Conservation (phyloP, 345 rosid species). For the Fremontodendron californicum region DNA sequence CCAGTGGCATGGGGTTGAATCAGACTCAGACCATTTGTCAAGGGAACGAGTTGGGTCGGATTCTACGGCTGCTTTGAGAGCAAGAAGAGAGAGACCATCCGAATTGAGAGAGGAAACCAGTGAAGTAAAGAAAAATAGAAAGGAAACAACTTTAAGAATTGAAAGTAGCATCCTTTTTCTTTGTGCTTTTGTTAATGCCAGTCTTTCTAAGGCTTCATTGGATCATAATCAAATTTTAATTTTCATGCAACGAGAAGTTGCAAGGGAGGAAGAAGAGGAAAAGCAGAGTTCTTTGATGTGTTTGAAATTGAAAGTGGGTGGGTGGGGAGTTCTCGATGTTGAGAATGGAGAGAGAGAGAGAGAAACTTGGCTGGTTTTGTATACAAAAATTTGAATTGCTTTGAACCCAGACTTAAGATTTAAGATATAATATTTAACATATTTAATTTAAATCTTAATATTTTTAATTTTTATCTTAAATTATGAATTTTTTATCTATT, state of each 20-base stretch:
- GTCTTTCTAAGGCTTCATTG: neutral
- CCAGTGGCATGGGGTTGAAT: conserved; percentile 82
- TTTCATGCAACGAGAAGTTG: conserved; percentile 68
- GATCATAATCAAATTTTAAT: neutral
- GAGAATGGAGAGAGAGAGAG: neutral
- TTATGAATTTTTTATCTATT: too few species aligned
- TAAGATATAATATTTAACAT: too few species aligned
- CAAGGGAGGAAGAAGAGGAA: conserved; percentile 26
- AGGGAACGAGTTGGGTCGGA: conserved; percentile 65
- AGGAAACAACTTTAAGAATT: neutral
- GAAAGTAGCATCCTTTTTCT: conserved; percentile 1
- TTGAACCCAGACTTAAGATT: too few species aligned
- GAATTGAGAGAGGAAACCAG: conserved; percentile 42
- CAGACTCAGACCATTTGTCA: conserved; percentile 68
- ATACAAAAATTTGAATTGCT: neutral
- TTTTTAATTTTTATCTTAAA: too few species aligned
- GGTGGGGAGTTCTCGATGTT: conserved; percentile 6
- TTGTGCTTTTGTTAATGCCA: neutral
- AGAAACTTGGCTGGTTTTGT: neutral
- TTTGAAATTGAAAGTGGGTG: conserved; percentile 14
- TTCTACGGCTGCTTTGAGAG: conserved; percentile 68
- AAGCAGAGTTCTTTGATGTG: conserved; percentile 12
- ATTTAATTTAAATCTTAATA: too few species aligned
- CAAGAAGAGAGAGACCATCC: conserved; percentile 83
- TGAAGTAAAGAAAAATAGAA: conserved; percentile 20